Evolutionary conservation across 345 rosid genomes (phyloP).

Genomic region (Triadica sebifera): DNA sequence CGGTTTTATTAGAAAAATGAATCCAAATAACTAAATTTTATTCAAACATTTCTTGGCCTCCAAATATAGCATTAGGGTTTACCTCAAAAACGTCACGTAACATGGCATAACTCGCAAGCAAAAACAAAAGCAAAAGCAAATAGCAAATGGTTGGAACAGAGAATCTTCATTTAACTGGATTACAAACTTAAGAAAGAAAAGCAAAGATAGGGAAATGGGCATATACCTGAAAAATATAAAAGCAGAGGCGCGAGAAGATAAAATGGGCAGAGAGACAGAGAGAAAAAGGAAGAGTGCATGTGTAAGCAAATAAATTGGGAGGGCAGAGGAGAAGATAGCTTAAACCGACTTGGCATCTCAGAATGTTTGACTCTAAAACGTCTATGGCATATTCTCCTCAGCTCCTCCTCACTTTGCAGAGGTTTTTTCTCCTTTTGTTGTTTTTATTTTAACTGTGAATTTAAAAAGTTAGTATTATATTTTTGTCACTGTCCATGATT

Average conservation of each 20-base stretch:
- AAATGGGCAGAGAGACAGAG: neutral
- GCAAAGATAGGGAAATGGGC: neutral
- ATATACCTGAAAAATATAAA: conserved; percentile 3
- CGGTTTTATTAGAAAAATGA: neutral
- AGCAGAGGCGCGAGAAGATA: neutral
- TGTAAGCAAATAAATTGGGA: neutral
- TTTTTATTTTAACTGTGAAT: no score
- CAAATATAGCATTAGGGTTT: conserved; percentile 28
- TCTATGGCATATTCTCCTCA: conserved; percentile 34
- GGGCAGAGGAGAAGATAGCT: neutral
- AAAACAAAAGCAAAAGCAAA: neutral
- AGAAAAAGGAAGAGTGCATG: conserved; percentile 12
- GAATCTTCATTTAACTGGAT: neutral
- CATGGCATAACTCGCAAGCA: neutral
- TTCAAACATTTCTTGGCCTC: neutral
- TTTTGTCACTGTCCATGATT: no score
- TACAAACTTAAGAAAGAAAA: neutral
- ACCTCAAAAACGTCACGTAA: neutral
- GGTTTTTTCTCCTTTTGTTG: no score
- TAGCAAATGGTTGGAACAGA: neutral
- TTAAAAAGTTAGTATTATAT: no score
- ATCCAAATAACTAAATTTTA: neutral
- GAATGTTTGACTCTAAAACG: conserved; percentile 24
- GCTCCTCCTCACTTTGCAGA: neutral
- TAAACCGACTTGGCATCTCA: conserved; percentile 28